phyloP scores from a whole-genome alignment of 2,329 filamentous ascomycete genomes.

The Pezicula radicicola region DNA sequence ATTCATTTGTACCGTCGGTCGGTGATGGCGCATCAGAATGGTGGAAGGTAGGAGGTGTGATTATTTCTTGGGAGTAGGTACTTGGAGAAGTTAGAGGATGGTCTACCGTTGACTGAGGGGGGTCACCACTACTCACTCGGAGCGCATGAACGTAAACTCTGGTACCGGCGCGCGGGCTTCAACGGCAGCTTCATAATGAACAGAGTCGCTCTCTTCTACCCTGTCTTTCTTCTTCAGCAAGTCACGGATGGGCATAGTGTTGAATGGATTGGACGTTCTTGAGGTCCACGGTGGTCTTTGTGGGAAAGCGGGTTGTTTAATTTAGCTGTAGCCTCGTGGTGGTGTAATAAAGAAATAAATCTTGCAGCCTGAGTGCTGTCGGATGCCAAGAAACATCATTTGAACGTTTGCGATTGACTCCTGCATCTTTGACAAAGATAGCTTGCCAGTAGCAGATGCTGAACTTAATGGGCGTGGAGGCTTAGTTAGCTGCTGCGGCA shows the following conservation, averaged over 20 bases:
- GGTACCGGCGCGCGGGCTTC: slow-evolving; percentile 36
- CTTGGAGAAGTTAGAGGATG: not conserved
- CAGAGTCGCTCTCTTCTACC: slow-evolving; percentile 34
- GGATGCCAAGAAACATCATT: slow-evolving; percentile 12
- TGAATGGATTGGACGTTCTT: not conserved
- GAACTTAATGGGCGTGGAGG: slow-evolving; percentile 3
- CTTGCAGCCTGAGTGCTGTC: slow-evolving; percentile 7
- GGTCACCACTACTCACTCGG: slow-evolving; percentile 56
- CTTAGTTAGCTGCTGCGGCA: slow-evolving; percentile 4
- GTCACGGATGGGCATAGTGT: slow-evolving; percentile 55
- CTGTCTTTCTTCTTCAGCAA: slow-evolving; percentile 62
- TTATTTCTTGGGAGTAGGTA: slow-evolving; percentile 74
- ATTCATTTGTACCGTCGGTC: slow-evolving; percentile 12
- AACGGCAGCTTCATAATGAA: slow-evolving; percentile 24
- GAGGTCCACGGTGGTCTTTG: not conserved
- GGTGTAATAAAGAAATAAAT: slow-evolving; percentile 1
- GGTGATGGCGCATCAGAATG: slow-evolving; percentile 24
- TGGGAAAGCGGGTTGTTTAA: not conserved
- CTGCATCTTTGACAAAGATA: not conserved
- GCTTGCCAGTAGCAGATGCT: not conserved
- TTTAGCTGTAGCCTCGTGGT: slow-evolving; percentile 9
- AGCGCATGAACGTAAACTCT: slow-evolving; percentile 80
- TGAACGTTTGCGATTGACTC: not conserved
- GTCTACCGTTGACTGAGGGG: not conserved
- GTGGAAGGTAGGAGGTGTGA: slow-evolving; percentile 62